Evolutionary conservation across 768 basidiomycete species (phyloP), one percentile per base, ranked within the genome.

Genomic region (Rubroboletus pulcherrimus): DNA sequence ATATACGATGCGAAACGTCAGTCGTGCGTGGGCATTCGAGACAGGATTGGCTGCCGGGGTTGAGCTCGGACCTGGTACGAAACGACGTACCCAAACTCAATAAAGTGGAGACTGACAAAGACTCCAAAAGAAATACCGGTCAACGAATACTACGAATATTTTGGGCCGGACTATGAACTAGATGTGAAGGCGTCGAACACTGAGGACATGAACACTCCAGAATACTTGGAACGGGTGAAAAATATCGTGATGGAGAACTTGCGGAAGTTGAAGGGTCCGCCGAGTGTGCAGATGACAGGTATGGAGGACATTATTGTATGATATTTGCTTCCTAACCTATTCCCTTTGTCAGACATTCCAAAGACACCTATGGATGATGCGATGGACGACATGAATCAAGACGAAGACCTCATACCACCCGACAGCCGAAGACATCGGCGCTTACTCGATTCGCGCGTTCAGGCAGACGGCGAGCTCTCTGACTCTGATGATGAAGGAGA

Each of bases 71-170:
- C 79, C 85, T 63, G 85, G 95, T 94, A 74, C 51, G 73, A 61
- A 17, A 53, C 14, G 3, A 24, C 9, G 0, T 10, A 9, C 33
- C n/a, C 33, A 8, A 49, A 47, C n/a, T 49, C 30, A 0, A 21
- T 10, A 7, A 15, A 51, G n/a, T 10, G 37, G 5, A 34, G 49
- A 49, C 60, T 60, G 42, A 62, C 55, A 12, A 26, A 29, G 7
- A 21, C n/a, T 9, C 50, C 5, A 33, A n/a, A 65, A 95, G 96
- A 92, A 67, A 96, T 99, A 51, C 97, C 97, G 3, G 88, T 95
- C 60, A 99, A 98, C 66, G 97, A 99, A 74, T 99, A 98, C 74
- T 98, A 95, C 67, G 96, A 98, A 68, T 98, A 98, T 72, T 98
- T 98, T 71, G 97, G 97, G 0, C 97, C 97, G 3, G 93, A 96